Evolutionary conservation across 352 stramenopile species (phyloP).

Genomic region (Pythium biforme): DNA sequence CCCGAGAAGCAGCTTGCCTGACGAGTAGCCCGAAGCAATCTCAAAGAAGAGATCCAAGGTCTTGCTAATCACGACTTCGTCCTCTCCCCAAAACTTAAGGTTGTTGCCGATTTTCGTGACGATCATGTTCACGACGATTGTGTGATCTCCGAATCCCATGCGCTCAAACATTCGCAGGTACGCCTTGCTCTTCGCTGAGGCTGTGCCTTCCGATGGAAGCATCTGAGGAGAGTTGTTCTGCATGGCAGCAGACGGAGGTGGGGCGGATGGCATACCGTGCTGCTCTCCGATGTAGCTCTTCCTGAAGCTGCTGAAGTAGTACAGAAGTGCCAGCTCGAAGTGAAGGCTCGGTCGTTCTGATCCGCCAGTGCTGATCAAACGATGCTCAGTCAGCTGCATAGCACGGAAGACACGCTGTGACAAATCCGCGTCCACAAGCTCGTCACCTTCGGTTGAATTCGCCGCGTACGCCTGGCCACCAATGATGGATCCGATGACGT

Average conservation of each 20-base stretch:
- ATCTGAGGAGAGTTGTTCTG: slow-evolving; percentile 75
- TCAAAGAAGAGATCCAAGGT: slow-evolving; percentile 97
- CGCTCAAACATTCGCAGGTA: slow-evolving; percentile 98
- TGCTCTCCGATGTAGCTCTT: slow-evolving; percentile 92
- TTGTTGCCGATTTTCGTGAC: slow-evolving; percentile 99
- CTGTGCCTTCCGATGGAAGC: slow-evolving; percentile 63
- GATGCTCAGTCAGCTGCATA: slow-evolving; percentile 95
- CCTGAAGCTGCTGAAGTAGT: slow-evolving; percentile 96
- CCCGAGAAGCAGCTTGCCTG: slow-evolving; percentile 95
- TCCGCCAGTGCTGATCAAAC: slow-evolving; percentile 87
- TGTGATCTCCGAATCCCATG: slow-evolving; percentile 97
- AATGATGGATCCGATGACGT: slow-evolving; percentile 96
- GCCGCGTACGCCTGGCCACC: slow-evolving; percentile 94
- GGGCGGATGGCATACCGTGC: slow-evolving; percentile 82
- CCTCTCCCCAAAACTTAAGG: slow-evolving; percentile 97
- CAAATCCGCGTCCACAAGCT: slow-evolving; percentile 95
- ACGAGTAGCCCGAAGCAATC: slow-evolving; percentile 96
- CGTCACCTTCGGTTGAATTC: slow-evolving; percentile 90
- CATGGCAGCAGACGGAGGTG: slow-evolving; percentile 51
- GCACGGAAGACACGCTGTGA: slow-evolving; percentile 95
- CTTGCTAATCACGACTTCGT: slow-evolving; percentile 95
- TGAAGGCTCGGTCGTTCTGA: slow-evolving; percentile 86
- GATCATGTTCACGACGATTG: slow-evolving; percentile 97
- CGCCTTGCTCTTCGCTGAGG: slow-evolving; percentile 93
- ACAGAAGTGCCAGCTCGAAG: slow-evolving; percentile 95